A percentile compares a stretch with the other conserved stretches of the same genome.
phyloP scores from a whole-genome alignment of 768 basidiomycete genomes.

The Paxillus rubicundulus region DNA sequence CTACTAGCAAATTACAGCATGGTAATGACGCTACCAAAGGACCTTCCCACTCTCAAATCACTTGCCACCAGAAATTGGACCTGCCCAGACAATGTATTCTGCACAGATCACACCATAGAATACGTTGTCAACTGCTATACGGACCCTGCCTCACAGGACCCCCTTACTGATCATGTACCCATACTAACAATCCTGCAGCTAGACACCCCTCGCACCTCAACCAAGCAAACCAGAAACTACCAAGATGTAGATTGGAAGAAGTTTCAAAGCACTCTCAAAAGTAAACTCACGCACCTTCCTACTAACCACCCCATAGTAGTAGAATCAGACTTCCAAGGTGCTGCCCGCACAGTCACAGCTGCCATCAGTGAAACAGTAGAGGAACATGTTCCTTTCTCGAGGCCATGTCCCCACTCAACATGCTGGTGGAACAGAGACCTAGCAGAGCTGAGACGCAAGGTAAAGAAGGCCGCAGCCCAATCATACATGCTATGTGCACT shows the following conservation, averaged over 20 bases:
- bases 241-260: background rate
- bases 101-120: background rate
- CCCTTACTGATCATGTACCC: background rate
- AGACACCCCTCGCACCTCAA: background rate
- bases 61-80: constrained; percentile 4
- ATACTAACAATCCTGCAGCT: background rate
- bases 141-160: background rate
- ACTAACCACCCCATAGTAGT: background rate
- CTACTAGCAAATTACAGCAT: constrained; percentile 6
- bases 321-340: constrained; percentile 4
- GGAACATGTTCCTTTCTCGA: background rate
- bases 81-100: constrained; percentile 9
- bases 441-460: background rate
- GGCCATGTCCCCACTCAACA: constrained; percentile 15
- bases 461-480: background rate
- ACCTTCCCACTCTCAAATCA: constrained; percentile 1
- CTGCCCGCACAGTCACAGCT: background rate
- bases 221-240: background rate
- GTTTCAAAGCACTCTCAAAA: background rate
- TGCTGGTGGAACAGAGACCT: constrained; percentile 23
- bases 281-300: background rate
- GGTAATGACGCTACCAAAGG: constrained; percentile 4
- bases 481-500: background rate
- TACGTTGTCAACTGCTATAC: background rate
- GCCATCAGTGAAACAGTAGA: constrained; percentile 17